Evolutionary conservation across 495 filamentous ascomycete species (phyloP), one percentile per base, ranked within the genome.

Genomic region (Aspergillus hancockii): DNA sequence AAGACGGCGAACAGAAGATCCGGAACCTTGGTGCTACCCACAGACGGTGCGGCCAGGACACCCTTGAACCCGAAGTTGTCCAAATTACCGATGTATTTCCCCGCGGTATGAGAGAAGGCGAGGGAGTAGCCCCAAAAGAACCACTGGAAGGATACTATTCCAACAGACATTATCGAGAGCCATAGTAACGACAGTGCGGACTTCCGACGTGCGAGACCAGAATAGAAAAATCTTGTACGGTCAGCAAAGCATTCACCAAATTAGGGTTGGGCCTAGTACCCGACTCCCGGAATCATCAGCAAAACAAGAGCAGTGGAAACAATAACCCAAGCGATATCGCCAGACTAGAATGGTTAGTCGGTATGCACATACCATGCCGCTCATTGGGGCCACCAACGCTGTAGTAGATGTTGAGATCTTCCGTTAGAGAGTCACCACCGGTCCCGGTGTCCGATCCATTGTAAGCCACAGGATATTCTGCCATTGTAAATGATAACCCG

Each of bases 101-200:
- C 90, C 14, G 90, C 91, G 12, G 83, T 79, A 72, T 96, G 91
- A 25, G 91, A 95, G 79, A 97, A 98, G 46, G 93, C 84, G 34
- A 98, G 79, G 4, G 92, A 96, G 72, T 93, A 98, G 40, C 94
- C 94, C 94, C 93, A 98, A 82, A 98, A 96, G 81, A 98, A 98
- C 93, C 94, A 98, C 74, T 98, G 93, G 78, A 98, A 96, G 23
- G 87, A 88, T 10, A 91, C 86, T 49, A 98, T 87, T 16, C 90
- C 92, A 21, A 89, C 86, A n/a, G 92, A 87, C 89, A 97, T 96
- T 71, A 98, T 80, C n/a, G 92, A 92, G 19, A 97, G 86, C 92
- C 92, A 97, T 74, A 98, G 92, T 63, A 98, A 80, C 8, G 92
- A 91, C 55, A 98, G 83, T 14, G 94, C 94, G 0, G 92, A 96